Conservation (phyloP, 2,329 filamentous ascomycete species). For the Fusarium concolor region DNA sequence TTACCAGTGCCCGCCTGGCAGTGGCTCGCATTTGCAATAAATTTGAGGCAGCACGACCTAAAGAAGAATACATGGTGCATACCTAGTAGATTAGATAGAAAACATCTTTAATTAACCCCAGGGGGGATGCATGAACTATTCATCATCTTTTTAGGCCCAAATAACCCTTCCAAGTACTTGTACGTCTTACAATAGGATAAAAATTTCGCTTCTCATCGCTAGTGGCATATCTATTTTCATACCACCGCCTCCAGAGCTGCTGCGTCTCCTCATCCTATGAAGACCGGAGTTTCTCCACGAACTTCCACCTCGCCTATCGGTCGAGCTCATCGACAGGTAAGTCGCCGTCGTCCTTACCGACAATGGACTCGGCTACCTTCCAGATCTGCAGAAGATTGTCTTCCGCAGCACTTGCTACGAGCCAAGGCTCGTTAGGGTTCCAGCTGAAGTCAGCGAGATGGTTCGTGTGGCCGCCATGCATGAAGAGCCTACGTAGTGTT, state of each 20-base stretch:
- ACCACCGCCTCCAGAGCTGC: constrained; percentile 41
- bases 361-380: constrained; percentile 86
- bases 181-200: constrained; percentile 30
- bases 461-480: constrained; percentile 99
- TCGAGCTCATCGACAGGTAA: constrained; percentile 83
- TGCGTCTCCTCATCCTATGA: constrained; percentile 49
- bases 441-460: constrained; percentile 96
- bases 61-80: not conserved
- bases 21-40: constrained; percentile 6
- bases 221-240: constrained; percentile 20
- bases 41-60: not conserved
- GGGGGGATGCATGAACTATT: constrained; percentile 1
- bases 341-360: constrained; percentile 80
- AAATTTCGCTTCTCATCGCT: constrained; percentile 28
- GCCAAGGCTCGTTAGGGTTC: constrained; percentile 97
- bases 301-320: constrained; percentile 59
- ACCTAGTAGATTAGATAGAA: not conserved
- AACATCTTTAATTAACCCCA: constrained; percentile 3
- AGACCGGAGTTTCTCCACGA: constrained; percentile 48
- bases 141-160: constrained; percentile 1
- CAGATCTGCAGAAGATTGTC: constrained; percentile 97
- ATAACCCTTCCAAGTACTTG: constrained; percentile 5
- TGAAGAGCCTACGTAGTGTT: constrained; percentile 76
- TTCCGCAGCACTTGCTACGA: constrained; percentile 94
- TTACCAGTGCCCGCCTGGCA: constrained; percentile 9